These are phyloP conservation scores for Bacidia rubella DNA, from an alignment of 495 filamentous ascomycete genomes.

Conservation along the genomic window DNA sequence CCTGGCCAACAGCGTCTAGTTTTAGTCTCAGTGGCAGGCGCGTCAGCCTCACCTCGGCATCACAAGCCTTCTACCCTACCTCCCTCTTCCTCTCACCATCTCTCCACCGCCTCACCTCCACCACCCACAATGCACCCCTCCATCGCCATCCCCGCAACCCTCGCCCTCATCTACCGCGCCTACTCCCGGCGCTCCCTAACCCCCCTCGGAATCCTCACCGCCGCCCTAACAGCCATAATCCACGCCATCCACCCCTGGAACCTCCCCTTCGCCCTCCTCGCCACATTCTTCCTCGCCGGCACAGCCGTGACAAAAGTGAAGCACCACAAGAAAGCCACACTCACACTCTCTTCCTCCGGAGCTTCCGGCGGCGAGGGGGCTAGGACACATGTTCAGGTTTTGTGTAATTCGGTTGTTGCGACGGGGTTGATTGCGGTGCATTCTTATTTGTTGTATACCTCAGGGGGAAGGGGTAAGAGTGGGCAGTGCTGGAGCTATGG, in stretches of 20 bases:
- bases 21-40: no score
- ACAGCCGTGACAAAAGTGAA: conserved; percentile 63
- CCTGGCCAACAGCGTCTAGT: no score
- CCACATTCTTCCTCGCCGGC: conserved; percentile 76
- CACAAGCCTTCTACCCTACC: no score
- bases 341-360: conserved; percentile 67
- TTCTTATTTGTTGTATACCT: no score
- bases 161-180: conserved; percentile 53
- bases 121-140: conserved; percentile 47
- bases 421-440: not conserved
- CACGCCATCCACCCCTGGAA: conserved; percentile 88
- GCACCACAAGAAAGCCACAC: conserved; percentile 64
- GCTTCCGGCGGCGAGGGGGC: conserved; percentile 62
- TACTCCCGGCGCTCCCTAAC: conserved; percentile 64
- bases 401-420: conserved; percentile 54
- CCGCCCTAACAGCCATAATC: conserved; percentile 54
- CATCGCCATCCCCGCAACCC: conserved; percentile 51
- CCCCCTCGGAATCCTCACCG: conserved; percentile 52
- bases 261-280: conserved; percentile 68
- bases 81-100: not conserved
- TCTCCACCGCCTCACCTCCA: not conserved
- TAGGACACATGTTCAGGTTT: conserved; percentile 75
- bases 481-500: conserved; percentile 23
- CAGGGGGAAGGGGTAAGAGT: no score
- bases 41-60: no score